These are phyloP conservation scores for Lentinula raphanica DNA, from an alignment of 768 basidiomycete genomes.

Conservation along the genomic window DNA sequence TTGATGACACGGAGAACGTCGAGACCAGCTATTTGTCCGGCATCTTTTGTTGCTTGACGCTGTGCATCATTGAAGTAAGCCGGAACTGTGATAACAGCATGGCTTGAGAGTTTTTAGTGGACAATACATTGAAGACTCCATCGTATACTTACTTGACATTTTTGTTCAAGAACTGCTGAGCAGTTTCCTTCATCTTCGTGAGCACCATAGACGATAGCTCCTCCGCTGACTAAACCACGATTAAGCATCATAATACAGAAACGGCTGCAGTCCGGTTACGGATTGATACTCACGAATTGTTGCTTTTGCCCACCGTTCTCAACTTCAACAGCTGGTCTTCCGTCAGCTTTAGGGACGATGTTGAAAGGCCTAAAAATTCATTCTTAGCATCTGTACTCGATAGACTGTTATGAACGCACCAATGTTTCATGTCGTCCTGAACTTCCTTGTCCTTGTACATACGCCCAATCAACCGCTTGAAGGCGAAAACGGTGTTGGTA, in stretches of 20 bases:
- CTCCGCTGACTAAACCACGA: slow-evolving; percentile 62
- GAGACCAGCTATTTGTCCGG: slow-evolving; percentile 95
- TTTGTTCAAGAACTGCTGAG: slow-evolving; percentile 89
- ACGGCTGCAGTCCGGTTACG: background rate
- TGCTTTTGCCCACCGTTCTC: slow-evolving; percentile 84
- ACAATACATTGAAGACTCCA: background rate
- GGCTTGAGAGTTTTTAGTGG: slow-evolving; percentile 34
- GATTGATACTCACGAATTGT: slow-evolving; percentile 51
- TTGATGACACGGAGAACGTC: slow-evolving; percentile 98
- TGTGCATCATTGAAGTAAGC: slow-evolving; percentile 99
- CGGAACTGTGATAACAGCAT: slow-evolving; percentile 92
- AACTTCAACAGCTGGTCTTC: slow-evolving; percentile 77
- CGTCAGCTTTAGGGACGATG: slow-evolving; percentile 65
- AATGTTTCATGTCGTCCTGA: slow-evolving; percentile 82
- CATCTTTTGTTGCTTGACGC: slow-evolving; percentile 97
- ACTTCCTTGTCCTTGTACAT: slow-evolving; percentile 93
- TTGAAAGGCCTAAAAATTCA: slow-evolving; percentile 84
- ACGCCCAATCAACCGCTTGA: slow-evolving; percentile 93
- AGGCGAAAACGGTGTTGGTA: slow-evolving; percentile 87
- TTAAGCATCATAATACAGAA: background rate
- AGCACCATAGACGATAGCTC: slow-evolving; percentile 86
- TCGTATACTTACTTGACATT: slow-evolving; percentile 75
- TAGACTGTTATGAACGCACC: slow-evolving; percentile 53
- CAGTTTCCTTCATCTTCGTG: slow-evolving; percentile 93
- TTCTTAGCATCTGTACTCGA: too few relatives aligned